These are phyloP conservation scores for Boletellus ananiceps DNA, from an alignment of 768 basidiomycete species.

Conservation along the genomic window DNA sequence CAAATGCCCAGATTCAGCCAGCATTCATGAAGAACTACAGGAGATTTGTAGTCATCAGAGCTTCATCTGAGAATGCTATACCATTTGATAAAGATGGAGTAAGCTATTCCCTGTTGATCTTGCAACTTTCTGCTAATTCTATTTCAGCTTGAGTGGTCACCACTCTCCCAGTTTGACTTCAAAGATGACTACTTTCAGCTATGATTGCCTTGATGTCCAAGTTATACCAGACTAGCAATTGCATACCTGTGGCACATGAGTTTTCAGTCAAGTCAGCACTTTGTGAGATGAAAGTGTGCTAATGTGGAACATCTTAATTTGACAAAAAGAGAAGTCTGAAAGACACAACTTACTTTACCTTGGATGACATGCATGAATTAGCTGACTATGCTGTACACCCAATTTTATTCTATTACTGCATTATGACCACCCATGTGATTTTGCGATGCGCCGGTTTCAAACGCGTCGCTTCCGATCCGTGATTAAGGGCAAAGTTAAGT, in stretches of 20 bases:
- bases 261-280: neutral
- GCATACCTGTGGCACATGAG: neutral
- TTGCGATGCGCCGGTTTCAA: neutral
- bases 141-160: slow-evolving; percentile 53
- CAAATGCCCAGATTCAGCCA: slow-evolving; percentile 58
- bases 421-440: slow-evolving; percentile 26
- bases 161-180: slow-evolving; percentile 48
- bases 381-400: no score
- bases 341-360: no score
- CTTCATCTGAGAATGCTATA: slow-evolving; percentile 29
- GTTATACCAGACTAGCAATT: neutral
- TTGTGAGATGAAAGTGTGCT: neutral
- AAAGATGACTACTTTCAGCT: slow-evolving; percentile 49
- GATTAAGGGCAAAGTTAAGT: neutral
- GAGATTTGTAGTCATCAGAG: slow-evolving; percentile 58
- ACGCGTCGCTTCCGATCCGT: neutral
- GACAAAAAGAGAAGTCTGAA: neutral
- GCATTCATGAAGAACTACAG: slow-evolving; percentile 55
- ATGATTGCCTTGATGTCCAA: neutral
- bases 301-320: no score
- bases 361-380: no score
- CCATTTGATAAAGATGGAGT: slow-evolving; percentile 42
- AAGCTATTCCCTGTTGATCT: slow-evolving; percentile 17
- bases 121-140: neutral
- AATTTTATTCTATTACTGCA: no score